Conservation (phyloP, 2,329 filamentous ascomycete genomes). For the Fonsecaea pedrosoi region DNA sequence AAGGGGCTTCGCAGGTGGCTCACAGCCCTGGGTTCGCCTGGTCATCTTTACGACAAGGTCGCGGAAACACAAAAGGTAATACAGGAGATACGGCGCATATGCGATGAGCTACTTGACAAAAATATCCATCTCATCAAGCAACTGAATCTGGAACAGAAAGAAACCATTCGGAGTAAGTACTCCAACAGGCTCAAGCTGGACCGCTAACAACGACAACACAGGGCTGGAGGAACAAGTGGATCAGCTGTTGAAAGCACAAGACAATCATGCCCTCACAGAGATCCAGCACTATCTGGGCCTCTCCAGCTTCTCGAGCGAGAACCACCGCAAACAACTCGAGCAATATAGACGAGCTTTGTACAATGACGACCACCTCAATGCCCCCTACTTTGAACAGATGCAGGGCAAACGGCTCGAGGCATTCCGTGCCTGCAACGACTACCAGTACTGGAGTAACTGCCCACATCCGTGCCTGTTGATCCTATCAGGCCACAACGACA, state of each 20-base stretch:
- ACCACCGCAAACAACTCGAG: not conserved
- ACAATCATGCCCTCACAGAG: not conserved
- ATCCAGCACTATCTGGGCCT: not conserved
- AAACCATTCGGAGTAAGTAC: not conserved
- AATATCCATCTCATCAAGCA: not conserved
- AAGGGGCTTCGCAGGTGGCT: not conserved
- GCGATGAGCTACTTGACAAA: not conserved
- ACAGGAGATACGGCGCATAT: not conserved
- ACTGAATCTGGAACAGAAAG: not conserved
- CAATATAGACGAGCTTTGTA: not conserved
- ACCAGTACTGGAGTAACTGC: not conserved
- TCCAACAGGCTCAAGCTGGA: not conserved
- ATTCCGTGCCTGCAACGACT: not conserved
- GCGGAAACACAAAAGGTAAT: not conserved
- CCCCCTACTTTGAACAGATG: not conserved
- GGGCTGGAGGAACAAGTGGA: not conserved
- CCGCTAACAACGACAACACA: not conserved
- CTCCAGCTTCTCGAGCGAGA: not conserved
- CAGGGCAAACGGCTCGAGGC: not conserved
- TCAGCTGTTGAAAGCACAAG: not conserved
- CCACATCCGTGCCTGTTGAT: not conserved
- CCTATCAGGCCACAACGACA: not conserved
- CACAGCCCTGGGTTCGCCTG: not conserved
- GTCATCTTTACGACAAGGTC: not conserved
- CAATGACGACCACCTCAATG: not conserved